These are phyloP conservation scores for Mikania micrantha DNA, from an alignment of 129 eudicot genomes.

Conservation along the genomic window DNA sequence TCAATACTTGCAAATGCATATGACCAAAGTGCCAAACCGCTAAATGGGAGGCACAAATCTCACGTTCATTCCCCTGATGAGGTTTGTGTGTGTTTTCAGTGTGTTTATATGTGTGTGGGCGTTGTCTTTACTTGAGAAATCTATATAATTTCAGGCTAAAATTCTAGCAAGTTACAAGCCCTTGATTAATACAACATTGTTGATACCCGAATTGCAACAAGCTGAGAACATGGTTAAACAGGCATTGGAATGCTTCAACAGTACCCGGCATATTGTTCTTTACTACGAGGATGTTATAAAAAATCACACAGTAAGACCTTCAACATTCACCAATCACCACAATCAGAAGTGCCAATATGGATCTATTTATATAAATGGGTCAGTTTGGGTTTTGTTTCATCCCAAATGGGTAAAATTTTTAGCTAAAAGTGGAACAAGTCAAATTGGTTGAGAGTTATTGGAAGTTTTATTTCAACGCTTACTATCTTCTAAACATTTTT, in stretches of 20 bases:
- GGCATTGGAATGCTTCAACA: constrained; percentile 67
- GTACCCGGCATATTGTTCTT: constrained; percentile 66
- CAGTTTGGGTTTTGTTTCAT: neutral
- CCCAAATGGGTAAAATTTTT: neutral
- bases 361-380: neutral
- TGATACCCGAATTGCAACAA: constrained; percentile 63
- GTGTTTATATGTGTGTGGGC: neutral
- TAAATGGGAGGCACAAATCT: constrained; percentile 92
- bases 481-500: neutral
- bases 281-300: constrained; percentile 82
- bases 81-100: constrained; percentile 37
- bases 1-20: constrained; percentile 89
- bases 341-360: neutral
- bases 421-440: neutral
- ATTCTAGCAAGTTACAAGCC: constrained; percentile 84
- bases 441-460: neutral
- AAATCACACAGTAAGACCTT: constrained; percentile 60
- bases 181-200: constrained; percentile 44
- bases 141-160: constrained; percentile 51
- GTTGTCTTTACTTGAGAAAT: constrained; percentile 5
- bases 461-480: neutral
- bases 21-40: constrained; percentile 73
- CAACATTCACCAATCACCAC: neutral
- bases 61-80: constrained; percentile 82
- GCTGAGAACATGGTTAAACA: constrained; percentile 57